Percentiles rank a stretch among this genome's conserved stretches.
These are phyloP conservation scores for Lodderomyces margitis DNA, from an alignment of 1,139 yeast genomes.

Conservation along the genomic window DNA sequence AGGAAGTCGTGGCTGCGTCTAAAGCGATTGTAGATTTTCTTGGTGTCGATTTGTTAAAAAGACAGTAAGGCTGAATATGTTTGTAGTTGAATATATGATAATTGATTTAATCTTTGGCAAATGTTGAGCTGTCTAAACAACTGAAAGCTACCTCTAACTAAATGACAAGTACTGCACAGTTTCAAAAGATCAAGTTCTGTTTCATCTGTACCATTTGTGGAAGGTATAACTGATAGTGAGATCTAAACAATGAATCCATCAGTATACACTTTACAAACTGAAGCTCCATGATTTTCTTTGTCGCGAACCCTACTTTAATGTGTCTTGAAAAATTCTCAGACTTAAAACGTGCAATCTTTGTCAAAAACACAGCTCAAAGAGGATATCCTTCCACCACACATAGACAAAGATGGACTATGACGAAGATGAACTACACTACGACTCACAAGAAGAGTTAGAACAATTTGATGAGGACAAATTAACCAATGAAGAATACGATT, in stretches of 20 bases:
- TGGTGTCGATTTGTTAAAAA: slow-evolving; percentile 20
- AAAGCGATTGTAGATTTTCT: slow-evolving; percentile 29
- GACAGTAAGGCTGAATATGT: slow-evolving; percentile 3
- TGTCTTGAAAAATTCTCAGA: neutral
- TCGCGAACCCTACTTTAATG: neutral
- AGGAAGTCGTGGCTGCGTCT: slow-evolving; percentile 41
- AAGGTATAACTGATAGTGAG: too few relatives aligned
- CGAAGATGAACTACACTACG: slow-evolving; percentile 17
- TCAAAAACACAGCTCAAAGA: neutral
- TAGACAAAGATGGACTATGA: slow-evolving; percentile 15
- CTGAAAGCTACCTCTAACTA: too few relatives aligned
- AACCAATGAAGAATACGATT: slow-evolving; percentile 36
- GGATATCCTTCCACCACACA: neutral
- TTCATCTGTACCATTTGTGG: too few relatives aligned
- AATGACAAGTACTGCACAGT: neutral
- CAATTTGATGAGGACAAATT: slow-evolving; percentile 22
- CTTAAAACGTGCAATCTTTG: neutral
- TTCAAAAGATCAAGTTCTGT: neutral
- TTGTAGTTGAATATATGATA: too few relatives aligned
- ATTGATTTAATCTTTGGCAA: too few relatives aligned
- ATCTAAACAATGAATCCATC: too few relatives aligned
- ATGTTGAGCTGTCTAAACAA: too few relatives aligned
- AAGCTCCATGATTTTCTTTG: neutral
- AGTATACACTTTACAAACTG: too few relatives aligned
- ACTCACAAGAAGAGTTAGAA: slow-evolving; percentile 16